Percentiles rank a stretch among this genome's conserved stretches.
Evolutionary conservation across 495 filamentous ascomycete genomes (phyloP).

Genomic region (Annulohypoxylon moriforme): DNA sequence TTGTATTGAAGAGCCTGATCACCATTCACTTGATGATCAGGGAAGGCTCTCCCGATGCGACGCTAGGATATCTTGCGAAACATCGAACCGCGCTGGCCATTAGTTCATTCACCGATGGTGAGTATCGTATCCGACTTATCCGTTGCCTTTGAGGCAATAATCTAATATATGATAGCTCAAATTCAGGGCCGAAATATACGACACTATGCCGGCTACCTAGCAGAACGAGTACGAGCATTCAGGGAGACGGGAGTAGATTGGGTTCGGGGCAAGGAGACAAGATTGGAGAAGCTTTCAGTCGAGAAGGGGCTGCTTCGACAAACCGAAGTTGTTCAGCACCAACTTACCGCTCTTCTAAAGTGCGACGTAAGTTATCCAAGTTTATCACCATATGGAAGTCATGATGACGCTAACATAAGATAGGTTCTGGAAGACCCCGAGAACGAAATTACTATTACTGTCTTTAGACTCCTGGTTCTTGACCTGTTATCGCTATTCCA

Average conservation of each 20-base stretch:
- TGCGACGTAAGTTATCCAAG: constrained; percentile 77
- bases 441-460: constrained; percentile 96
- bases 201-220: constrained; percentile 88
- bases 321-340: constrained; percentile 89
- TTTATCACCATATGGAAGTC: not conserved
- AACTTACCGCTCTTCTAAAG: constrained; percentile 84
- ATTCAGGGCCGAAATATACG: constrained; percentile 95
- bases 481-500: constrained; percentile 93
- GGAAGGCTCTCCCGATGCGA: constrained; percentile 90
- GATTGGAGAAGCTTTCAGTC: constrained; percentile 85
- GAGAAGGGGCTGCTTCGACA: constrained; percentile 95
- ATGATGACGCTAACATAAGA: constrained; percentile 27
- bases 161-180: constrained; percentile 71
- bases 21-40: constrained; percentile 97
- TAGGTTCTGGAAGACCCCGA: constrained; percentile 91
- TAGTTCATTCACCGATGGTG: constrained; percentile 91
- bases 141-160: constrained; percentile 34
- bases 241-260: constrained; percentile 88
- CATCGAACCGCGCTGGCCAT: constrained; percentile 87
- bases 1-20: constrained; percentile 94
- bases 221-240: constrained; percentile 83
- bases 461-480: constrained; percentile 91
- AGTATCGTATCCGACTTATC: constrained; percentile 49
- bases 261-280: constrained; percentile 83
- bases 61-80: constrained; percentile 84